These are phyloP conservation scores for Beauveria pseudobassiana DNA, from an alignment of 2,329 filamentous ascomycete genomes.

Conservation along the genomic window DNA sequence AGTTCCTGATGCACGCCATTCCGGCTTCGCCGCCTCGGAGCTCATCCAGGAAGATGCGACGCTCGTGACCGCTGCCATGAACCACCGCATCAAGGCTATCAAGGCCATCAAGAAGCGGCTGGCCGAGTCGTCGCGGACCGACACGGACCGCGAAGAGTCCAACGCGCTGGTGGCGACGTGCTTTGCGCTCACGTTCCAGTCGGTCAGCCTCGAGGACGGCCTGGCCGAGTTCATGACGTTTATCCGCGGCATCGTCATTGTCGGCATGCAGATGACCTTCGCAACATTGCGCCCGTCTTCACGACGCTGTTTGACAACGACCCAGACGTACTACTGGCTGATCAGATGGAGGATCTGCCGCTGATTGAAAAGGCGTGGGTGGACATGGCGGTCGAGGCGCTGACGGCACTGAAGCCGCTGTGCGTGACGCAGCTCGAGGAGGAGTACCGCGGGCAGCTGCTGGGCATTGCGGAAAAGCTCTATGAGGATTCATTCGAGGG, in stretches of 20 bases:
- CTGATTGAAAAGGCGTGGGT: slow-evolving; percentile 37
- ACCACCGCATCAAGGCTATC: slow-evolving; percentile 59
- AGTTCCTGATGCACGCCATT: slow-evolving; percentile 65
- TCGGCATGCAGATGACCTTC: slow-evolving; percentile 46
- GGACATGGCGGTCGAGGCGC: slow-evolving; percentile 37
- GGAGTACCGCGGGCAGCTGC: slow-evolving; percentile 37
- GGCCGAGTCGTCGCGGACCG: slow-evolving; percentile 31
- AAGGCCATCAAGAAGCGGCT: slow-evolving; percentile 52
- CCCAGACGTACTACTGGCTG: slow-evolving; percentile 33
- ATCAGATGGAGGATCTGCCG: slow-evolving; percentile 38
- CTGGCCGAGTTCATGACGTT: slow-evolving; percentile 55
- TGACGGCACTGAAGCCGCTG: slow-evolving; percentile 36
- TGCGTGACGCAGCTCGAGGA: slow-evolving; percentile 36
- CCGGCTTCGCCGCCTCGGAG: slow-evolving; percentile 59
- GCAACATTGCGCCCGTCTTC: slow-evolving; percentile 43
- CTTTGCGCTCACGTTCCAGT: slow-evolving; percentile 53
- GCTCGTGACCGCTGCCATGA: slow-evolving; percentile 51
- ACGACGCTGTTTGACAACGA: slow-evolving; percentile 36
- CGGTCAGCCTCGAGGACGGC: slow-evolving; percentile 48
- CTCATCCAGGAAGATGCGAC: slow-evolving; percentile 44
- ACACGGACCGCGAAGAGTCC: slow-evolving; percentile 41
- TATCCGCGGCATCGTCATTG: slow-evolving; percentile 47
- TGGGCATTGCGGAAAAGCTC: slow-evolving; percentile 42
- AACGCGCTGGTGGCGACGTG: slow-evolving; percentile 54
- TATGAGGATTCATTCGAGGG: slow-evolving; percentile 46